Evolutionary conservation across 345 rosid species (phyloP).

Genomic region (Eucalyptus pauciflora): DNA sequence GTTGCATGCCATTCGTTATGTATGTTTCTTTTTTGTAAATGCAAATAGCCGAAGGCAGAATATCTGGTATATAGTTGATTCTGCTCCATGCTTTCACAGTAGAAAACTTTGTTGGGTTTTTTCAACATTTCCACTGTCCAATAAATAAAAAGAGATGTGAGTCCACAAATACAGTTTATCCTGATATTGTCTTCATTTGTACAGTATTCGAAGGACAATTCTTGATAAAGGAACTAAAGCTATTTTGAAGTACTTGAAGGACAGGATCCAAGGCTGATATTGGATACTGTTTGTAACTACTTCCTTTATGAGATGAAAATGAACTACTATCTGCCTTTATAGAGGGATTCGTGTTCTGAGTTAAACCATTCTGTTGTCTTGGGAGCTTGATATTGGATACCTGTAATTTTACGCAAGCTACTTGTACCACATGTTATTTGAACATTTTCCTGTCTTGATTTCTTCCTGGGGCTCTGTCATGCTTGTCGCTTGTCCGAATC

Average conservation of each 20-base stretch:
- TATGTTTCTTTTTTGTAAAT: neutral
- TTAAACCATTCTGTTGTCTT: neutral
- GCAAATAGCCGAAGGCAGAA: neutral
- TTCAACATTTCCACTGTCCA: neutral
- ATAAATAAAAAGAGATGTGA: neutral
- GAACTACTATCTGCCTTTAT: neutral
- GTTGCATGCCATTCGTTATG: neutral
- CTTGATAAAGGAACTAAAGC: constrained; percentile 85
- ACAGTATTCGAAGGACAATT: constrained; percentile 84
- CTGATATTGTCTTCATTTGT: neutral
- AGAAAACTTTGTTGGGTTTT: neutral
- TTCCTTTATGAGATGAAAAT: neutral
- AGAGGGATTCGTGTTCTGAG: neutral
- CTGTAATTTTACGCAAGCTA: neutral
- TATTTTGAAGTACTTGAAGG: constrained; percentile 66
- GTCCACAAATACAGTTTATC: neutral
- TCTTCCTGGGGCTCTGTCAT: neutral
- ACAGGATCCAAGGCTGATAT: constrained; percentile 42
- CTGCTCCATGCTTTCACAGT: neutral
- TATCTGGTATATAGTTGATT: neutral
- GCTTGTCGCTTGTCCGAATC: neutral
- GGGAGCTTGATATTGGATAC: neutral
- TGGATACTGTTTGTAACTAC: neutral
- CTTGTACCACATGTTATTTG: neutral
- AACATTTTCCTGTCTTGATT: neutral